Base-by-base conservation (phyloP, 2,329 filamentous ascomycete species). In the Cyphellophora europaea region DNA sequence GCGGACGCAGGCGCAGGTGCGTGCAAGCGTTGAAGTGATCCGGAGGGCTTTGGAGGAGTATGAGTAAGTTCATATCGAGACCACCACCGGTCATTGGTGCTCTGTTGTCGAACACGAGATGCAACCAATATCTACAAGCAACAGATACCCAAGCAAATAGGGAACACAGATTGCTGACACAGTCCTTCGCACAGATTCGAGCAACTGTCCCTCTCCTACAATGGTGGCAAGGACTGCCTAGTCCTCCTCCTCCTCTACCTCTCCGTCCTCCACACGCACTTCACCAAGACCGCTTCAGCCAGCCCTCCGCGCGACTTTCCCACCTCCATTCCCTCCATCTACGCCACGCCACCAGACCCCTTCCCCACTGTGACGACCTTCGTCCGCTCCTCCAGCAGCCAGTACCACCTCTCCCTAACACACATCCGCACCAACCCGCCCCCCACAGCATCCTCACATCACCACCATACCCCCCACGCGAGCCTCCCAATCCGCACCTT, bases 151-250 rank as follows among this genome's bases (percentile, higher is more conserved):
- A 30, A 23, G 31, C 35, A 12, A 36, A 28, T 11, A 13, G n/a
- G 8, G 25, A 33, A 15, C 28, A 35, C 32, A 21, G 15, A 35
- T 40, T 27, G 33, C 35, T 35, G 12, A 29, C 3, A 17, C 18
- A 18, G 15, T 11, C 11, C 21, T 14, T 4, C 3, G 12, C 29
- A 41, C 50, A 91, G 84, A 39, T 72, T 82, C 43, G 71, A 80
- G 39, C 73, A 93, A 54, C 71, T 96, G 41, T 86, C 88, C 4
- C 69, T 96, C 45, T 93, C 89, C 37, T 98, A 95, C 63, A 98
- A 98, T 52, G 91, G 91, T 54, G 91, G 91, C 42, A 98, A 98
- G 60, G 91, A 96, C 69, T 96, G 89, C 53, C 80, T 96, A 12
- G 88, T 96, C 35, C 77, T 96, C 12, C 71, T 96, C 5, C 73